These are phyloP conservation scores for Alternaria consortialis DNA, from an alignment of 2,329 filamentous ascomycete species.

Conservation along the genomic window DNA sequence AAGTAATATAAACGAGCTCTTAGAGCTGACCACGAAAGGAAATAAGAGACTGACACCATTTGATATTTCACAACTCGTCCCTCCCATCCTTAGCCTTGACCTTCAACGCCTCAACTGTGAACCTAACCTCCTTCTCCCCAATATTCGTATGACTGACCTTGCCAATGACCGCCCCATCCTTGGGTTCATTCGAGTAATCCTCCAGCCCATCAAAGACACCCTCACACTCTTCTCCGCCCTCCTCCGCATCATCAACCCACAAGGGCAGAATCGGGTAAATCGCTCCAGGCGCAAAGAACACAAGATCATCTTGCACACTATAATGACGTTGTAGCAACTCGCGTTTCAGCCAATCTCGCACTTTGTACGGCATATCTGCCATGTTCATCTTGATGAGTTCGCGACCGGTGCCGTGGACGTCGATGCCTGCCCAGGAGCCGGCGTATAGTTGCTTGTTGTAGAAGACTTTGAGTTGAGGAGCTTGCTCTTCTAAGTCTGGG, in stretches of 20 bases:
- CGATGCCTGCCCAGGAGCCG: conserved; percentile 62
- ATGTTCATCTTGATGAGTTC: conserved; percentile 60
- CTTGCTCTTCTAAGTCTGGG: conserved; percentile 40
- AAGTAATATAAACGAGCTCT: neutral
- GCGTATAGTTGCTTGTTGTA: conserved; percentile 55
- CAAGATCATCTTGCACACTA: conserved; percentile 55
- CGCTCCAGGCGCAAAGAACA: conserved; percentile 64
- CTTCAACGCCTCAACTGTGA: conserved; percentile 44
- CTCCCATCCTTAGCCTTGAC: conserved; percentile 27
- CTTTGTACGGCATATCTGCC: conserved; percentile 54
- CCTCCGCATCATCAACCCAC: conserved; percentile 56
- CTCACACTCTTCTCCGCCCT: conserved; percentile 52
- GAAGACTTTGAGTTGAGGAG: conserved; percentile 49
- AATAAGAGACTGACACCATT: neutral
- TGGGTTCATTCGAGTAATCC: conserved; percentile 39
- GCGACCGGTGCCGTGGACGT: conserved; percentile 62
- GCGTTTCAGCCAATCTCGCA: conserved; percentile 59
- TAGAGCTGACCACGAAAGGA: neutral
- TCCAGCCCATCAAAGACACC: conserved; percentile 48
- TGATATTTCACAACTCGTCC: conserved; percentile 37
- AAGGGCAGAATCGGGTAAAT: conserved; percentile 61
- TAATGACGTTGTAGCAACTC: conserved; percentile 54
- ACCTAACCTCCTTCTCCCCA: conserved; percentile 40
- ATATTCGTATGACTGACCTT: conserved; percentile 36
- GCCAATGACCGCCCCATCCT: conserved; percentile 42